Percentiles rank a stretch among this genome's conserved stretches.
phyloP scores from a whole-genome alignment of 306 rosid genomes.

The Fagus crenata region DNA sequence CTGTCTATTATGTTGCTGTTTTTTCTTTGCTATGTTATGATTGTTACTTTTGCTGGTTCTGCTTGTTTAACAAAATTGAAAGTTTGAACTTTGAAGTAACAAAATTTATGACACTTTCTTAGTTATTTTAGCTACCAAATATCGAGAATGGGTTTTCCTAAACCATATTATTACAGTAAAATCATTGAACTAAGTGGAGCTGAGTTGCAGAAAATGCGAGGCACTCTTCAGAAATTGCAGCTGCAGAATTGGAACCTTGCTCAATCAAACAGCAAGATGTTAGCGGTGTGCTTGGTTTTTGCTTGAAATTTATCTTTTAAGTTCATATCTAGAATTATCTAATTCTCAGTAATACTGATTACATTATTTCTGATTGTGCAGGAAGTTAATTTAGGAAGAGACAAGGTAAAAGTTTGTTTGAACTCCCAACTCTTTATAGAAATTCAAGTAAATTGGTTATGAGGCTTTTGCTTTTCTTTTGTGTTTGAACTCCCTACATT shows the following conservation, averaged over 20 bases:
- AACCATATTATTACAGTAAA: slow-evolving; percentile 46
- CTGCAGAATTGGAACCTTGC: slow-evolving; percentile 82
- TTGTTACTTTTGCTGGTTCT: background rate
- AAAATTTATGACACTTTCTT: background rate
- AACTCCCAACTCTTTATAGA: background rate
- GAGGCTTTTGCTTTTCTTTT: background rate
- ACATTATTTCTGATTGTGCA: slow-evolving; percentile 36
- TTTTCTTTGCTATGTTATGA: background rate
- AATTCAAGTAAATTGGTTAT: background rate
- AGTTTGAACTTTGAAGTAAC: background rate
- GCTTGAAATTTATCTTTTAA: slow-evolving; percentile 5
- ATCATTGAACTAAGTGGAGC: slow-evolving; percentile 61
- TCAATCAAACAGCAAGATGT: slow-evolving; percentile 74
- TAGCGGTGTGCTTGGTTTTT: slow-evolving; percentile 46
- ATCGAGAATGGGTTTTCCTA: slow-evolving; percentile 30
- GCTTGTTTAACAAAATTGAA: background rate
- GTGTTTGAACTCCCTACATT: slow-evolving; percentile 11
- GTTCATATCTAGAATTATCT: background rate
- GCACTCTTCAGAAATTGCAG: slow-evolving; percentile 67
- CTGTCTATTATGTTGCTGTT: background rate
- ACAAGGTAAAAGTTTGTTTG: slow-evolving; percentile 50
- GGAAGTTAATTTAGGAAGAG: slow-evolving; percentile 82
- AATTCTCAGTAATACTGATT: slow-evolving; percentile 3
- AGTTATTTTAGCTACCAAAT: background rate
- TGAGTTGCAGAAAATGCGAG: slow-evolving; percentile 61